Base-by-base conservation (phyloP, 371 early-diverging fungal species). In the Mortierella sp. region DNA sequence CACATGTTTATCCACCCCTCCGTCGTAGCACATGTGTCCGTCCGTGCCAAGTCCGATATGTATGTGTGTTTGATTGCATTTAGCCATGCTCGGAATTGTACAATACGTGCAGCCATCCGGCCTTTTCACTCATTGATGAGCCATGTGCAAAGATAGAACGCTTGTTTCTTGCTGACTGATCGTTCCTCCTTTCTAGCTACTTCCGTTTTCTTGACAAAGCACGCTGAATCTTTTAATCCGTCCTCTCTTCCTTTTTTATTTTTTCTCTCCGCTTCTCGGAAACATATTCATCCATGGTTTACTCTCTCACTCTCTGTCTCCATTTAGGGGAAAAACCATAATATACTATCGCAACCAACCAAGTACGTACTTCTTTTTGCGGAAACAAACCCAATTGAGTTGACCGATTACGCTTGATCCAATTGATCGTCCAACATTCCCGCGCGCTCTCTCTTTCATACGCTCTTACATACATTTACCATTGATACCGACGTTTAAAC, bases 81-180 rank as follows among this genome's bases (percentile, higher is more conserved):
- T 24, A 9, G 26, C 22, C 49, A 47, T 43, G 24, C 20, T 52
- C 52, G 52, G 52, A 22, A 52, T 52, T 52, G 52, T 52, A n/a
- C 9, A 52, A 52, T 52, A 52, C 20, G 20, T 5, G 20, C n/a
- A n/a, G 18, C 14, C 49, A 4, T 3, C 10, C 49, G 5, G 5
- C 18, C 24, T 9, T 52, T 52, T 20, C 24, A n/a, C n/a, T n/a
- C n/a, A 52, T 52, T 52, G 4, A 24, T 5, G 40, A 18, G 20
- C 61, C 61, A 61, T 61, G 40, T 61, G 61, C 43, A 43, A 43
- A 43, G 14, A 43, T 16, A 43, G 43, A 43, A 14, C 43, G 3
- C 43, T 16, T 43, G 26, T 22, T 51, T 58, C 24, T 45, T 58
- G 59, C 59, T 66, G 58, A 66, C 59, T 45, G 58, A 66, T 66